Percentiles rank a stretch among this genome's conserved stretches.
These are phyloP conservation scores for Karstenula rhodostoma DNA, from an alignment of 2,329 filamentous ascomycete genomes.

Conservation along the genomic window DNA sequence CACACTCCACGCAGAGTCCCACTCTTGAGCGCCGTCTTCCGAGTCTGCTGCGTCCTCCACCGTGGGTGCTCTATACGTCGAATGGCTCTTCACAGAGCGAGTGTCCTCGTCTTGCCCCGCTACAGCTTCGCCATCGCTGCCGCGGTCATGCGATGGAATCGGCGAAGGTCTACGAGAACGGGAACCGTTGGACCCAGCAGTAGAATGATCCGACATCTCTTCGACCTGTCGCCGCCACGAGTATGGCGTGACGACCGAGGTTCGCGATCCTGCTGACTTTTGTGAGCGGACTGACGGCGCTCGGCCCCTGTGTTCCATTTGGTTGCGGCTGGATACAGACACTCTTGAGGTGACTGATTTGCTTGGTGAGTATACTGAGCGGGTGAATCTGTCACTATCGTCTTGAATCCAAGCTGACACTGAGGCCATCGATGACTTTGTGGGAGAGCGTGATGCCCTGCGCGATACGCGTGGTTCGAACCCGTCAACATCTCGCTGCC, in stretches of 20 bases:
- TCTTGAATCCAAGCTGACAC: not conserved
- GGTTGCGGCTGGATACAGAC: not conserved
- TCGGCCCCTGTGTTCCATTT: not conserved
- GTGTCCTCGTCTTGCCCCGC: constrained; percentile 9
- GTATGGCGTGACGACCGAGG: constrained; percentile 8
- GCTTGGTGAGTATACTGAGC: not conserved
- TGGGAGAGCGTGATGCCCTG: not conserved
- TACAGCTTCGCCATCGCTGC: constrained; percentile 2
- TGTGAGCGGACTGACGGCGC: not conserved
- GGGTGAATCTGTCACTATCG: not conserved
- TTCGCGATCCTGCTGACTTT: not conserved
- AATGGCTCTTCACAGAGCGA: constrained; percentile 20
- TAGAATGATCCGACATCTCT: constrained; percentile 14
- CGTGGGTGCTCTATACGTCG: constrained; percentile 32
- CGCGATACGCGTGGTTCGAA: constrained; percentile 1
- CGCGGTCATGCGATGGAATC: constrained; percentile 8
- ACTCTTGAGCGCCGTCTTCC: constrained; percentile 12
- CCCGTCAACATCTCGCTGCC: constrained; percentile 8
- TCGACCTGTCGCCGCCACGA: constrained; percentile 18
- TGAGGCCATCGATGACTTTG: not conserved
- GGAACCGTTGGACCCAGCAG: constrained; percentile 3
- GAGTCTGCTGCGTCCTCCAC: constrained; percentile 30
- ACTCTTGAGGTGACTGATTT: not conserved
- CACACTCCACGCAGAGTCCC: not conserved
- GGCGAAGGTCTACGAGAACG: constrained; percentile 6